These are phyloP conservation scores for Chlamydomonas incerta DNA, from an alignment of 139 green algal genomes.

Conservation along the genomic window DNA sequence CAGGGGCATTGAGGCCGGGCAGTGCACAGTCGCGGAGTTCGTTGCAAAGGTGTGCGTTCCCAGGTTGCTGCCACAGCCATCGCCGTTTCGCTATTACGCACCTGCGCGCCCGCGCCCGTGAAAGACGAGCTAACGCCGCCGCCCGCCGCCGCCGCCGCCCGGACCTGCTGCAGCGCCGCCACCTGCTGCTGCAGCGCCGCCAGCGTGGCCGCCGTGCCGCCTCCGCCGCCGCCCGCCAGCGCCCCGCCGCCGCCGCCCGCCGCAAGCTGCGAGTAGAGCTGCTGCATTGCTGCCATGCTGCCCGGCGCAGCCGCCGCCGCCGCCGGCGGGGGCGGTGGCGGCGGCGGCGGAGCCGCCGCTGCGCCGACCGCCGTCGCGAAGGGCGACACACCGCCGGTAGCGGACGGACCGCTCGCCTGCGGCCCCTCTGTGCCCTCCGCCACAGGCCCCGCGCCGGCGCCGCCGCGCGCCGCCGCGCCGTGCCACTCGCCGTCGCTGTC, in stretches of 20 bases:
- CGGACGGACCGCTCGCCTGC: background rate
- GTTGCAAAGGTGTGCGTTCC: no score
- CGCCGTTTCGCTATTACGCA: background rate
- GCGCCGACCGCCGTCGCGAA: background rate
- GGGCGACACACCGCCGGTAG: background rate
- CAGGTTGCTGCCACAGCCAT: no score
- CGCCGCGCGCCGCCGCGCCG: background rate
- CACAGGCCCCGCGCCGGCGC: background rate
- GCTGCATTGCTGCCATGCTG: constrained; percentile 10
- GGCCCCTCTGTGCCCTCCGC: constrained; percentile 30
- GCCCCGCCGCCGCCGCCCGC: background rate
- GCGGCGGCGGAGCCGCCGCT: background rate
- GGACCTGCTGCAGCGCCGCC: constrained; percentile 24
- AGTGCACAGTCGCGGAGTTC: no score
- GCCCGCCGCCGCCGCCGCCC: background rate
- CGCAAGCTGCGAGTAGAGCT: constrained; percentile 21
- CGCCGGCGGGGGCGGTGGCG: no score
- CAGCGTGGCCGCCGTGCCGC: constrained; percentile 8
- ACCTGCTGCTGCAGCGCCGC: constrained; percentile 40
- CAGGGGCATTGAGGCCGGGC: no score
- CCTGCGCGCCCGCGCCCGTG: background rate
- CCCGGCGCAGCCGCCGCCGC: background rate
- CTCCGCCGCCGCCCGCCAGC: background rate
- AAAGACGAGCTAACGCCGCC: background rate
- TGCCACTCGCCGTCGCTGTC: background rate